A percentile compares a stretch with the other conserved stretches of the same genome.
phyloP scores from a whole-genome alignment of 2,329 filamentous ascomycete genomes.

The Zymoseptoria brevis region DNA sequence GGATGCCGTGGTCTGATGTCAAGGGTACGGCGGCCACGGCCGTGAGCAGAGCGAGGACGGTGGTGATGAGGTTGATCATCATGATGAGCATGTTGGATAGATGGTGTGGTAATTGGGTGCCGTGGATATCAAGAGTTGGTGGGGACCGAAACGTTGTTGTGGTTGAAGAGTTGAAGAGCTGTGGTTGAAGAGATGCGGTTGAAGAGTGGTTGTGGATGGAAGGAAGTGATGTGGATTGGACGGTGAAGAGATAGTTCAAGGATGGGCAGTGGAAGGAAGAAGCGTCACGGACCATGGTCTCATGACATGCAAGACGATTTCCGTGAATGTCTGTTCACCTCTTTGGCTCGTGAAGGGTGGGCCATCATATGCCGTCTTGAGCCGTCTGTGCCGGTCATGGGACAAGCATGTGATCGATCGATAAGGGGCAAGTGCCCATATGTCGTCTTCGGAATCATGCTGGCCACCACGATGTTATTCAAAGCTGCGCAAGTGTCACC shows the following conservation, averaged over 20 bases:
- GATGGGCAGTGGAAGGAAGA: background rate
- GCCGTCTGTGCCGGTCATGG: too few species aligned
- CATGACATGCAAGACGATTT: background rate
- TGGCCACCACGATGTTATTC: too few species aligned
- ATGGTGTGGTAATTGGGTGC: background rate
- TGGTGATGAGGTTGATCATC: background rate
- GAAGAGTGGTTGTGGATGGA: too few species aligned
- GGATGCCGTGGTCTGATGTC: background rate
- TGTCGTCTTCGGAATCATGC: too few species aligned
- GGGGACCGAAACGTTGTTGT: background rate
- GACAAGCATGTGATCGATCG: too few species aligned
- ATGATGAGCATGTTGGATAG: background rate
- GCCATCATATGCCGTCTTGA: background rate
- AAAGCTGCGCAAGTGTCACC: too few species aligned
- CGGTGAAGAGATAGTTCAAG: background rate
- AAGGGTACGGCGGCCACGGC: background rate
- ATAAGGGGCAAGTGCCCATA: conserved; percentile 46
- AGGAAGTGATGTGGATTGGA: background rate
- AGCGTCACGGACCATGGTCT: background rate
- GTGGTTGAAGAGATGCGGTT: background rate
- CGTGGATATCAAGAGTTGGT: background rate
- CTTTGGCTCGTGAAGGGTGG: background rate
- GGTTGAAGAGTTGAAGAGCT: background rate
- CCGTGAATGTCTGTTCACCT: background rate
- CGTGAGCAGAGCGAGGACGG: background rate